A percentile compares a stretch with the other conserved stretches of the same genome.
These are phyloP conservation scores for Trichoderma polysporum DNA, from an alignment of 2,329 filamentous ascomycete genomes.

Conservation along the genomic window DNA sequence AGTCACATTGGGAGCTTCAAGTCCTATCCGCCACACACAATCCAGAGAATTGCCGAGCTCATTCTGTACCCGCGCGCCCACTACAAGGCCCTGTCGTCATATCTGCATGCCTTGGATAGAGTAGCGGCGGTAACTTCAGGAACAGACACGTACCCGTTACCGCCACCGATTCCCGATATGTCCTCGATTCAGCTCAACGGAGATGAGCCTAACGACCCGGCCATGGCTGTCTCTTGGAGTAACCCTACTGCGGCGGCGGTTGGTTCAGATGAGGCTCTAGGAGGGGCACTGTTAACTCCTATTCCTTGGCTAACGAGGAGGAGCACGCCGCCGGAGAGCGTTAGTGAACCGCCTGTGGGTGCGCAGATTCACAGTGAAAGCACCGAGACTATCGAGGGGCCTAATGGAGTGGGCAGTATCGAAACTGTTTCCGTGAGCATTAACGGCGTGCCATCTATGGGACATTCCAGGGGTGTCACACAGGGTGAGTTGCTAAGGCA, in stretches of 20 bases:
- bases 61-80: slow-evolving; percentile 72
- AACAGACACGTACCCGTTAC: slow-evolving; percentile 78
- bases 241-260: slow-evolving; percentile 51
- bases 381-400: slow-evolving; percentile 78
- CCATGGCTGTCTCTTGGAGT: slow-evolving; percentile 45
- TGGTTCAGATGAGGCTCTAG: slow-evolving; percentile 84
- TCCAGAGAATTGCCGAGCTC: slow-evolving; percentile 89
- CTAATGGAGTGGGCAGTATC: slow-evolving; percentile 74
- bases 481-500: slow-evolving; percentile 85
- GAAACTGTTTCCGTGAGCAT: slow-evolving; percentile 78
- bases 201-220: slow-evolving; percentile 43
- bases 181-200: slow-evolving; percentile 63
- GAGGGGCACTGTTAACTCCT: slow-evolving; percentile 86
- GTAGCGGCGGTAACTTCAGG: slow-evolving; percentile 87
- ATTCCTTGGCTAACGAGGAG: slow-evolving; percentile 77
- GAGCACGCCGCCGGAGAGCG: slow-evolving; percentile 33
- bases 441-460: slow-evolving; percentile 63
- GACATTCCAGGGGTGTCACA: slow-evolving; percentile 59
- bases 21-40: slow-evolving; percentile 79
- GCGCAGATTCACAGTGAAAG: slow-evolving; percentile 64
- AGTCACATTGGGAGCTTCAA: slow-evolving; percentile 67
- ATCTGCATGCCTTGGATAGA: slow-evolving; percentile 86
- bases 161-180: slow-evolving; percentile 60
- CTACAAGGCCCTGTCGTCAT: slow-evolving; percentile 79
- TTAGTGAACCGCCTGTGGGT: slow-evolving; percentile 27